Base-by-base conservation (phyloP, 306 rosid species). In the Carpinus fangiana region DNA sequence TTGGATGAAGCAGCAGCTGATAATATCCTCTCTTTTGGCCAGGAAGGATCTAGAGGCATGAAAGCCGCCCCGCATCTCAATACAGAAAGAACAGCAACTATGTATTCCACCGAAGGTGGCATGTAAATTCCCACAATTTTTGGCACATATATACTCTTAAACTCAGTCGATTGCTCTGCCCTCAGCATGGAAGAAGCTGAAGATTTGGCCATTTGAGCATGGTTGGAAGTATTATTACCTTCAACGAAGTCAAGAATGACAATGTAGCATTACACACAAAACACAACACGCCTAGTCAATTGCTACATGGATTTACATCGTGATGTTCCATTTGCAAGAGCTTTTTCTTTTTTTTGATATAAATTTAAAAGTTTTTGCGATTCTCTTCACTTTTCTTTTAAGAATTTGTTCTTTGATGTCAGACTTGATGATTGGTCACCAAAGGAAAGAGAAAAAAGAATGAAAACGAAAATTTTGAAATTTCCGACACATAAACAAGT, bases 31-130 rank as follows among this genome's bases (percentile, higher is more conserved):
- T 82, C 82, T 1, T 73, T 88, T 1, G 97, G 97, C 98, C 98
- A 92, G 59, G 80, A 90, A 1, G 93, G 97, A 75, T 94, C 97
- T 74, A 94, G 73, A 45, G 98, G 97, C 87, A 92, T 83, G 84
- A 92, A 92, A 23, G 97, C 97, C 80, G 84, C 88, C 59, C 98
- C 97, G 10, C 88, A 83, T 72, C 92, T 80, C 73, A 94, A 72
- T 59, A 90, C 89, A 54, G 98, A 84, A 73, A 94, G 98, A 60
- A 88, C 93, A 12, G 97, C 76, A 70, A 84, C 87, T 65, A 94
- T 83, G 78, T 94, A 94, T 64, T 90, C 97, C 23, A 84, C 88
- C 4, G 97, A 94, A 59, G 97, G 93, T 34, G 95, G 89, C 84
- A 91, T 84, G 79, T 82, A 94, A 11, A 94, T 69, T 73, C 97